Conservation (phyloP, 306 rosid genomes). For the Astragalus glycyphyllos region DNA sequence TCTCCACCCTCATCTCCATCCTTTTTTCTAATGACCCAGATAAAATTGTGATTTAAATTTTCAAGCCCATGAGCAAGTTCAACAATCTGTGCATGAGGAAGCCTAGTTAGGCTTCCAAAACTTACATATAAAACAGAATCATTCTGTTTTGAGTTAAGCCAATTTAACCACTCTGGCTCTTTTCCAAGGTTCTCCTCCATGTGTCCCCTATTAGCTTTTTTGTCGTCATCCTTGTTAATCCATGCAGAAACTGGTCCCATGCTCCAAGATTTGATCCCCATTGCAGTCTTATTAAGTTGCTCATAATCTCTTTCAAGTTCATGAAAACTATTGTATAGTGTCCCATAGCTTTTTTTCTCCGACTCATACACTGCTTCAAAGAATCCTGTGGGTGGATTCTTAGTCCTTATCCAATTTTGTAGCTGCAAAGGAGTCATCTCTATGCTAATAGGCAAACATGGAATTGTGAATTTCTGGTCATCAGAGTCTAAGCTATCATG, state of each 20-base stretch:
- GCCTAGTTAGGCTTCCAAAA: conserved; percentile 44
- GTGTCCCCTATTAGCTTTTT: conserved; percentile 2
- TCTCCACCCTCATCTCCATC: neutral
- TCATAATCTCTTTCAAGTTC: conserved; percentile 43
- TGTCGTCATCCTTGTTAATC: neutral
- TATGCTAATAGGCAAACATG: conserved; percentile 18
- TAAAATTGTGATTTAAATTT: conserved; percentile 37
- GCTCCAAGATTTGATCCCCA: conserved; percentile 42
- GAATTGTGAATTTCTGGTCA: conserved; percentile 31
- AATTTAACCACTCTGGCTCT: conserved; percentile 4
- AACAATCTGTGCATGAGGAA: conserved; percentile 28
- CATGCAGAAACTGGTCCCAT: conserved; percentile 42
- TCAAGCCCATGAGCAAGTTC: conserved; percentile 48
- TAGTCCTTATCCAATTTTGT: neutral
- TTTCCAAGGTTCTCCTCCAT: neutral
- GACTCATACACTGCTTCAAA: conserved; percentile 20
- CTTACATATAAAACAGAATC: conserved; percentile 39
- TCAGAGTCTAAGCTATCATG: conserved; percentile 24
- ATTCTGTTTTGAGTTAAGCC: conserved; percentile 41
- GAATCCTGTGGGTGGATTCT: neutral
- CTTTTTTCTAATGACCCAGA: conserved; percentile 36
- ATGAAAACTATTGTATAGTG: conserved; percentile 39
- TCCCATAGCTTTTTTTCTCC: conserved; percentile 43
- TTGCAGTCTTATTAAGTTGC: conserved; percentile 21
- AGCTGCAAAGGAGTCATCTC: conserved; percentile 39